phyloP scores from a whole-genome alignment of 441 rosid genomes.

The Flueggea neowawraea region DNA sequence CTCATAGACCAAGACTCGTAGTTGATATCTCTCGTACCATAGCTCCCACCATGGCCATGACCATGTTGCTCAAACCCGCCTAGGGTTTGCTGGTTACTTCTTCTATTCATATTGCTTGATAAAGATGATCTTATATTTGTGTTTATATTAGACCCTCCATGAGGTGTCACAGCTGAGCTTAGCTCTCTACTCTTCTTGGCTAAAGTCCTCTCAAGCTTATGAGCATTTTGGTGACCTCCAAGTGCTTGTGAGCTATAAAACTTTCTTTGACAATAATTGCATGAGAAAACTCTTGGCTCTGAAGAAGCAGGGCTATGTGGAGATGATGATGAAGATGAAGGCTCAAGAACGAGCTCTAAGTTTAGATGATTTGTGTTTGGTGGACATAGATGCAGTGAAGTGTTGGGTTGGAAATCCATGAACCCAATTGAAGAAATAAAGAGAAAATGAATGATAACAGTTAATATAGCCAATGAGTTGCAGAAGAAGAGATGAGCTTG shows the following conservation, averaged over 20 bases:
- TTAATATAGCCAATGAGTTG: not conserved
- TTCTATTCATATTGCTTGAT: too few relatives aligned
- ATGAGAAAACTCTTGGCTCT: constrained; percentile 62
- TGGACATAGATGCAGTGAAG: constrained; percentile 58
- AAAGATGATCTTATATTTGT: constrained; percentile 9
- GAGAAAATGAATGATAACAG: not conserved
- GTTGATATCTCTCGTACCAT: constrained; percentile 19
- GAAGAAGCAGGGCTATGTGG: constrained; percentile 30
- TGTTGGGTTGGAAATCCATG: constrained; percentile 74
- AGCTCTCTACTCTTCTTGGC: constrained; percentile 88
- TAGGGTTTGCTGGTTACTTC: not conserved
- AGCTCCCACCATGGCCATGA: constrained; percentile 19
- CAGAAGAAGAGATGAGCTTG: not conserved
- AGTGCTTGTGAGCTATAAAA: constrained; percentile 98
- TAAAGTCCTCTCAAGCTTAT: constrained; percentile 84
- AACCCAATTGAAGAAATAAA: constrained; percentile 7
- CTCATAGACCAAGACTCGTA: constrained; percentile 36
- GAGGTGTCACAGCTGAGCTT: constrained; percentile 22
- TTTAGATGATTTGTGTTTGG: constrained; percentile 42
- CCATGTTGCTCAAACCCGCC: constrained; percentile 19
- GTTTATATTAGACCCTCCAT: constrained; percentile 17
- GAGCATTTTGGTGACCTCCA: constrained; percentile 98
- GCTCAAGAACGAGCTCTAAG: constrained; percentile 74
- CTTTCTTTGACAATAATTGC: constrained; percentile 87
- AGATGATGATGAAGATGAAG: constrained; percentile 58